phyloP scores from a whole-genome alignment of 352 stramenopile species.

The Globisporangium middletonii region DNA sequence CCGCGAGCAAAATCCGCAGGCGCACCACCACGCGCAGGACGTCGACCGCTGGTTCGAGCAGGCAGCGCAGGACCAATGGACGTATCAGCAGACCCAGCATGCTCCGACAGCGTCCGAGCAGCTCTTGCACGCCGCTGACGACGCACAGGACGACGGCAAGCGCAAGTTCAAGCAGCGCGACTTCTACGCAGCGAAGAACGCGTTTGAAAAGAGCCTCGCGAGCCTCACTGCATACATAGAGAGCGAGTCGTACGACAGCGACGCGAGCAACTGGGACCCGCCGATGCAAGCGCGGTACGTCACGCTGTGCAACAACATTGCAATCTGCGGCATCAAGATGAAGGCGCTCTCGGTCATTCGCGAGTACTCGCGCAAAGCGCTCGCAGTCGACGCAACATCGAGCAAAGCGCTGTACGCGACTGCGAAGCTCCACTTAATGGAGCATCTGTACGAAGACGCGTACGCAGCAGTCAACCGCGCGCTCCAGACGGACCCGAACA shows the following conservation, averaged over 20 bases:
- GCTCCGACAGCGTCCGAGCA: slow-evolving; percentile 19
- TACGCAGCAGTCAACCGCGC: slow-evolving; percentile 29
- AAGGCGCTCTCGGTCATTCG: slow-evolving; percentile 41
- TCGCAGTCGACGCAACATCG: slow-evolving; percentile 34
- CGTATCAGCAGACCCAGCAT: slow-evolving; percentile 1
- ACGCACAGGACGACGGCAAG: slow-evolving; percentile 52
- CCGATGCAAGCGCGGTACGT: slow-evolving; percentile 38
- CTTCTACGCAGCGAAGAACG: slow-evolving; percentile 62
- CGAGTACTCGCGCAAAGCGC: slow-evolving; percentile 51
- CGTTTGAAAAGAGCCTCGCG: slow-evolving; percentile 47
- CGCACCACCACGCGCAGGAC: slow-evolving; percentile 19
- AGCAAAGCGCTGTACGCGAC: slow-evolving; percentile 71
- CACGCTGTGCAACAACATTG: slow-evolving; percentile 69
- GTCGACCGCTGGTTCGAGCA: slow-evolving; percentile 41
- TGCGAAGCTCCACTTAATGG: slow-evolving; percentile 56
- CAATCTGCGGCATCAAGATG: slow-evolving; percentile 73
- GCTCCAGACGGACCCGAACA: slow-evolving; percentile 30
- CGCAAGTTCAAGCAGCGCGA: slow-evolving; percentile 54
- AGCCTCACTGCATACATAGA: slow-evolving; percentile 32
- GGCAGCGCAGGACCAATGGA: slow-evolving; percentile 20
- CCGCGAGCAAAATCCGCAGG: slow-evolving; percentile 25
- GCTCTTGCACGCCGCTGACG: slow-evolving; percentile 34
- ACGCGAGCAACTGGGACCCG: slow-evolving; percentile 37
- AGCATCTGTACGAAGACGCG: slow-evolving; percentile 52
- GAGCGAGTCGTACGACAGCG: slow-evolving; percentile 41